A percentile compares a stretch with the other conserved stretches of the same genome.
phyloP scores from a whole-genome alignment of 2,329 filamentous ascomycete species.

The Juglanconis oblonga region DNA sequence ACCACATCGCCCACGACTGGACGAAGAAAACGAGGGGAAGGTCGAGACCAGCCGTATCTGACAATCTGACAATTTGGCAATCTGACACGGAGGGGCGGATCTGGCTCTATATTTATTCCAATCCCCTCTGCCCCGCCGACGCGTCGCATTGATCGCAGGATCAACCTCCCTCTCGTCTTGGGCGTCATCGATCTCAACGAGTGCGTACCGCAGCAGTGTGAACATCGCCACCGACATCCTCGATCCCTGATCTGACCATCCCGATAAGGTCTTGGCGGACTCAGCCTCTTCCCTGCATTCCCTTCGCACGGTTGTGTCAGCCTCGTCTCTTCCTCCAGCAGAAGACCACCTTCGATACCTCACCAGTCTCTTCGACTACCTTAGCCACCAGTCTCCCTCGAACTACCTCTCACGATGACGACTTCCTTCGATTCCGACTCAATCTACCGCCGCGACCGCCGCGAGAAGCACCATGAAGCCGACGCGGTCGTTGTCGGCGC shows the following conservation, averaged over 20 bases:
- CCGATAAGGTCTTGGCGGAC: neutral
- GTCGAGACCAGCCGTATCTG: neutral
- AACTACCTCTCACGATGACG: constrained; percentile 22
- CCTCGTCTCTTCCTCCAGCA: neutral
- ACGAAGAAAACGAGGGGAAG: neutral
- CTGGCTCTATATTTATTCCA: neutral
- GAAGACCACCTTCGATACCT: neutral
- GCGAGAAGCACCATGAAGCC: constrained; percentile 57
- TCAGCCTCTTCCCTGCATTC: neutral
- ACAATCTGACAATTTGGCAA: too few relatives aligned
- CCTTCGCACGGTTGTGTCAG: neutral
- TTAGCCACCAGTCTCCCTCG: neutral
- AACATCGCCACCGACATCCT: too few relatives aligned
- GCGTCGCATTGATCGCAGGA: too few relatives aligned
- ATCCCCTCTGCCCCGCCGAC: neutral
- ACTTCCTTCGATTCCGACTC: constrained; percentile 30
- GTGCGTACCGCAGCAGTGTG: too few relatives aligned
- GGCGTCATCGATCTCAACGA: too few relatives aligned
- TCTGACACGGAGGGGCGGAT: neutral
- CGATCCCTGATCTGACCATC: too few relatives aligned
- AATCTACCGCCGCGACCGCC: constrained; percentile 43
- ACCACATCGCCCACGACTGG: constrained; percentile 1
- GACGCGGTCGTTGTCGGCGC: constrained; percentile 93
- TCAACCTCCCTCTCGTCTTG: too few relatives aligned
- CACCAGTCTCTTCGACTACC: neutral